Percentiles rank a stretch among this genome's conserved stretches.
These are phyloP conservation scores for Cicer pinnatifidum DNA, from an alignment of 306 rosid species.

Conservation along the genomic window DNA sequence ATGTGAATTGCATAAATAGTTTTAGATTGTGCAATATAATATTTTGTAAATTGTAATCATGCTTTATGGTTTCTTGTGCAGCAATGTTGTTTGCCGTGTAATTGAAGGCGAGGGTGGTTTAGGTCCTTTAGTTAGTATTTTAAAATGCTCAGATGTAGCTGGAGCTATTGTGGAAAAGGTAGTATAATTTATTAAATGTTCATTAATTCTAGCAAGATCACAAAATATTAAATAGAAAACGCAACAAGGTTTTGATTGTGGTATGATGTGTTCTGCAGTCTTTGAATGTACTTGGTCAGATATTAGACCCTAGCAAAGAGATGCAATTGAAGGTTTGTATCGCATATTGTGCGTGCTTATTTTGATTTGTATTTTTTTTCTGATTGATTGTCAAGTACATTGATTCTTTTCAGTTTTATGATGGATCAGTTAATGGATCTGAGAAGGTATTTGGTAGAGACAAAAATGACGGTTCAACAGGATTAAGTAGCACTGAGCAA, in stretches of 20 bases:
- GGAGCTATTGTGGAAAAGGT: slow-evolving; percentile 70
- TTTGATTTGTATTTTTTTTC: slow-evolving; percentile 40
- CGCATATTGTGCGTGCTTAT: slow-evolving; percentile 37
- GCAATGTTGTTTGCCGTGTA: slow-evolving; percentile 69
- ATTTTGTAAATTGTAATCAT: slow-evolving; percentile 13
- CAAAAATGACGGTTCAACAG: slow-evolving; percentile 36
- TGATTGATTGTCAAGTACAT: slow-evolving; percentile 52
- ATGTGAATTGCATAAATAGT: slow-evolving; percentile 21
- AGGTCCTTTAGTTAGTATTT: slow-evolving; percentile 60
- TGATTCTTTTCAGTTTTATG: slow-evolving; percentile 72
- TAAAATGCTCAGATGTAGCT: slow-evolving; percentile 56
- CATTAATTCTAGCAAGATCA: slow-evolving; percentile 23
- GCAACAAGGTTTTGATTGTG: slow-evolving; percentile 41
- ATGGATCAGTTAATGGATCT: slow-evolving; percentile 67
- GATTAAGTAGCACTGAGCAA: slow-evolving; percentile 42
- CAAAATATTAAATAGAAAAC: slow-evolving; percentile 1
- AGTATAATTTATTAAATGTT: slow-evolving; percentile 34
- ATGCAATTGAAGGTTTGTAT: slow-evolving; percentile 78
- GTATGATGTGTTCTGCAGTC: slow-evolving; percentile 59
- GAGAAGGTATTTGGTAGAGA: slow-evolving; percentile 45
- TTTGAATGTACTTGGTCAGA: slow-evolving; percentile 65
- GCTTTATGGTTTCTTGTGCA: slow-evolving; percentile 49
- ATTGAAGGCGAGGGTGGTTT: slow-evolving; percentile 75
- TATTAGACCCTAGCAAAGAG: slow-evolving; percentile 77
- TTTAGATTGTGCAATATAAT: slow-evolving; percentile 34